Evolutionary conservation across 805 yeast species (phyloP), one percentile per base, ranked within the genome.

Genomic region (Yamadazyma takamatsuzukensis): DNA sequence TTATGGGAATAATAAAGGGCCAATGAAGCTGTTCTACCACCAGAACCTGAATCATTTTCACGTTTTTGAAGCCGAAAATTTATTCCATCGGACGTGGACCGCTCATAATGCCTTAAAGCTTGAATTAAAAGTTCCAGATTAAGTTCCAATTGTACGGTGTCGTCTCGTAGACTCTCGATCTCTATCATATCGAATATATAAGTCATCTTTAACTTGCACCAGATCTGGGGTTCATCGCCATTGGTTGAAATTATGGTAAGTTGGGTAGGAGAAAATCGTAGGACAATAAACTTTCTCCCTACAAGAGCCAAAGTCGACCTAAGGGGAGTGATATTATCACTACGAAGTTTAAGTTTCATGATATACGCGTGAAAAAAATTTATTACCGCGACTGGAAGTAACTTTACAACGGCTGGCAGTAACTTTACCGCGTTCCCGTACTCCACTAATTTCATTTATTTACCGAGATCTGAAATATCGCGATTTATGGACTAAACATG

Each of bases 101-200:
- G 64, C 36, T 78, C 83, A 45, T 63, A 79, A 44, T 74, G 76
- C 23, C 65, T 61, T 26, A 83, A 49, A 2, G 83, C 77, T 37
- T 77, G 80, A 16, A 64, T 61, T 9, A 83, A 53, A 21, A 76
- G 70, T 28, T 81, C 88, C 5, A 76, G 62, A 47, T 79, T 79
- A 39, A 80, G 54, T 44, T 83, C 89, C 34, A 83, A 53, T 36
- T 72, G 67, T 14, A 83, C 72, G 13, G 68, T 62, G 45, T 79
- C 71, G 21, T 76, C 74, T 16, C 78, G 57, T 2, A 68, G 44
- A 27, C 82, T 73, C 31, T 64, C 69, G 21, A 78, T 65, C 39
- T 74, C 78, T 25, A 73, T 65, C 25, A 64, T 56, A 42, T 64
- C 64, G 61, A 80, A 72, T 23, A 77, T 49, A 10, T 64, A 56